Evolutionary conservation across 352 stramenopile species (phyloP).

Genomic region (Phytophthora agathidicida): DNA sequence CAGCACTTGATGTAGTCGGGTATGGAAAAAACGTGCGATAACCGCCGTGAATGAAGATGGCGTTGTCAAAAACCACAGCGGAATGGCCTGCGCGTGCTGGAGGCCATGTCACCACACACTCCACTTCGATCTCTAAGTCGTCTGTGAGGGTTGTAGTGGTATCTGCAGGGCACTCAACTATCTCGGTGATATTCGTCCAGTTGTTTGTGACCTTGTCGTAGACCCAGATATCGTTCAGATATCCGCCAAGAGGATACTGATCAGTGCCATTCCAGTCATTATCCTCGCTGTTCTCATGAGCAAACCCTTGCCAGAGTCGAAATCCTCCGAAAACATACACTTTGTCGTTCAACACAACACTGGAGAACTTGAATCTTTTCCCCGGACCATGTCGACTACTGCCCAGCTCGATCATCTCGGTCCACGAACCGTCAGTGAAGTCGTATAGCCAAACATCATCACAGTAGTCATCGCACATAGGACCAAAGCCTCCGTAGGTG

Average conservation of each 20-base stretch:
- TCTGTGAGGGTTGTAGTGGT: slow-evolving; percentile 45
- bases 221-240: slow-evolving; percentile 95
- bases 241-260: slow-evolving; percentile 90
- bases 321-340: slow-evolving; percentile 93
- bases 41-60: slow-evolving; percentile 91
- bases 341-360: slow-evolving; percentile 61
- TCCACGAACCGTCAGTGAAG: slow-evolving; percentile 91
- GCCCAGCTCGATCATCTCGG: slow-evolving; percentile 81
- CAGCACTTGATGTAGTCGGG: slow-evolving; percentile 85
- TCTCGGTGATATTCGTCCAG: slow-evolving; percentile 81
- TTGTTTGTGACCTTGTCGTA: slow-evolving; percentile 66
- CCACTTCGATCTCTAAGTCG: slow-evolving; percentile 61
- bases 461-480: slow-evolving; percentile 96
- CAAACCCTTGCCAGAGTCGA: slow-evolving; percentile 96
- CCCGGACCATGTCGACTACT: slow-evolving; percentile 65
- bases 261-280: slow-evolving; percentile 83
- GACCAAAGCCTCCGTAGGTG: slow-evolving; percentile 94
- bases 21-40: slow-evolving; percentile 97
- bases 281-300: slow-evolving; percentile 87
- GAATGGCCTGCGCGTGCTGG: slow-evolving; percentile 86
- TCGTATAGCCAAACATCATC: slow-evolving; percentile 97
- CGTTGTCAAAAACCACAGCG: slow-evolving; percentile 72
- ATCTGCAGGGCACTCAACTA: slow-evolving; percentile 56
- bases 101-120: slow-evolving; percentile 91
- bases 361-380: slow-evolving; percentile 94